Evolutionary conservation across 345 rosid species (phyloP), one percentile per base, ranked within the genome.

Genomic region (Eucalyptus paniculata): DNA sequence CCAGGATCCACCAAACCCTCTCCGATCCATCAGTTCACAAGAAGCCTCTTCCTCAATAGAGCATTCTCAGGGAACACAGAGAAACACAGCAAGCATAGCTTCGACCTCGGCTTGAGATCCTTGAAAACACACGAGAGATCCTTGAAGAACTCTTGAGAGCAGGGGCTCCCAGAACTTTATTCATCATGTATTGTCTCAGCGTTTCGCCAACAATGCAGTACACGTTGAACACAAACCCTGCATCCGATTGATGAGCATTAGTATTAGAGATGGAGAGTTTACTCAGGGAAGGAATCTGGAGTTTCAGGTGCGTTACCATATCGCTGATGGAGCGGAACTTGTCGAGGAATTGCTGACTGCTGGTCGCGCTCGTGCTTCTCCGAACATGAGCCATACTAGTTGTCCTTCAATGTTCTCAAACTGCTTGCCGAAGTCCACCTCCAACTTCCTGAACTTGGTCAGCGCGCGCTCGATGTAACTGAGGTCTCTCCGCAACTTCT

Each of bases 1-100:
- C 19, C 53, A 15, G 26, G 53, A 5, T 2, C 3, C 47, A 92
- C 77, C 83, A 95, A 51, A 19, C 90, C 89, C 91, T 96, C 96
- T 50, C 94, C 98, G 69, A 90, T 26, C 93, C 92, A 90, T 92
- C 93, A 90, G 54, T 89, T 77, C 45, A 58, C 85, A 14, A 89
- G 42, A 44, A 89, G 19, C 88, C 89, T 80, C 89, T 90, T 92
- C 85, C 58, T 86, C 60, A 90, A 88, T 11, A 86, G 42, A 44
- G 82, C 83, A 62, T 72, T 83, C 86, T 60, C 93, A 5, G 93
- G 91, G 53, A 91, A 91, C 19, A 87, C 88, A 1, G 88, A 50
- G 34, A 90, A 90, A 21, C 86, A 90, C 58, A 90, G 44, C 89
- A 90, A 89, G 88, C 90, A 88, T 47, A n/a, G 17, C 82, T 47